Conservation (phyloP, 225 moss, liverwort and hornwort species). For the Climacium dendroides region DNA sequence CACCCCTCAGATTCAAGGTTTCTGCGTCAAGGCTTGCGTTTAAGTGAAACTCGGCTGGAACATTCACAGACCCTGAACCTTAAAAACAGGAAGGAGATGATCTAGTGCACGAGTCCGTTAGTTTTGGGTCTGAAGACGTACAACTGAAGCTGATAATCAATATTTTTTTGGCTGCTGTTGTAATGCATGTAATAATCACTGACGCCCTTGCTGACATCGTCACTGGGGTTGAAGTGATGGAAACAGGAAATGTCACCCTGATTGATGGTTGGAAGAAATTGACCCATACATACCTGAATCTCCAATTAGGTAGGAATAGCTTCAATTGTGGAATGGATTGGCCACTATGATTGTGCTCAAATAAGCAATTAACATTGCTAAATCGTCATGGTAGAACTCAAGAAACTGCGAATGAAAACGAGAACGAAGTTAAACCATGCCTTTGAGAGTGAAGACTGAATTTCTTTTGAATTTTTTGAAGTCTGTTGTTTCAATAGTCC, state of each 20-base stretch:
- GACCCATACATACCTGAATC: not conserved
- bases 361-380: not conserved
- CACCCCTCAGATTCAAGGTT: slow-evolving; percentile 16
- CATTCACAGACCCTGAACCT: not conserved
- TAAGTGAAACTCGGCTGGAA: not conserved
- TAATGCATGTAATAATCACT: not conserved
- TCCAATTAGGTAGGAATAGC: not conserved
- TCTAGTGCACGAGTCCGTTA: not conserved
- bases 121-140: not conserved
- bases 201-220: not conserved
- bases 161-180: not conserved
- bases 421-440: not conserved
- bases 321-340: not conserved
- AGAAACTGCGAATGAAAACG: not conserved
- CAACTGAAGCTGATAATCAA: not conserved
- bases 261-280: not conserved
- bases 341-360: not conserved
- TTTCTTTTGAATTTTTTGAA: not conserved
- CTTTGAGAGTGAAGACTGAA: too few relatives aligned
- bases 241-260: not conserved
- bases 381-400: not conserved
- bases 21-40: slow-evolving; percentile 31
- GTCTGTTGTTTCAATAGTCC: not conserved
- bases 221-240: not conserved
- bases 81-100: not conserved